These are phyloP conservation scores for Reutealis trisperma DNA, from an alignment of 345 rosid genomes.

Conservation along the genomic window DNA sequence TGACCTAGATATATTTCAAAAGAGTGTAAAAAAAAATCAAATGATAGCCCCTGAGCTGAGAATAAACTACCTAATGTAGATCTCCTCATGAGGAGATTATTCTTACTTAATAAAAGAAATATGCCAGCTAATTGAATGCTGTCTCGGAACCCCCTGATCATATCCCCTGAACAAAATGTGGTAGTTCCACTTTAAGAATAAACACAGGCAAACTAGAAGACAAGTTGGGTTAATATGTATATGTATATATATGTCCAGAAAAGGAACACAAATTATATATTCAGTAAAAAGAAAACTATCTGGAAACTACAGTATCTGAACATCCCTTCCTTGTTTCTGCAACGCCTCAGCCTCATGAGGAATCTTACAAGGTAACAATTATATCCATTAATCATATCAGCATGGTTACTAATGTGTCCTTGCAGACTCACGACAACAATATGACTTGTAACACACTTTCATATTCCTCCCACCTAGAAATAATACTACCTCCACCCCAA, in stretches of 20 bases:
- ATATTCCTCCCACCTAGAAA: no score
- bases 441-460: background rate
- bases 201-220: slow-evolving; percentile 5
- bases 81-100: slow-evolving; percentile 11
- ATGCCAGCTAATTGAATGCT: slow-evolving; percentile 74
- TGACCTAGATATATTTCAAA: slow-evolving; percentile 47
- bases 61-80: slow-evolving; percentile 7
- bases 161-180: slow-evolving; percentile 49
- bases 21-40: slow-evolving; percentile 5
- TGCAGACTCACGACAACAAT: background rate
- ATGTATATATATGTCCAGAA: background rate
- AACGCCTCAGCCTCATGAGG: background rate
- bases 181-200: slow-evolving; percentile 12
- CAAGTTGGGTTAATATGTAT: background rate
- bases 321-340: background rate
- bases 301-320: background rate
- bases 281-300: background rate
- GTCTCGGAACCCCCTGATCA: slow-evolving; percentile 50
- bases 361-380: background rate
- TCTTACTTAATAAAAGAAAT: slow-evolving; percentile 79
- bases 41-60: slow-evolving; percentile 6
- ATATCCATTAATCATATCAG: background rate
- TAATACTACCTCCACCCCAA: no score
- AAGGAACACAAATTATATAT: background rate
- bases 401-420: background rate